Evolutionary conservation across 257 asterid species (phyloP).

Genomic region (Ocimum tenuiflorum): DNA sequence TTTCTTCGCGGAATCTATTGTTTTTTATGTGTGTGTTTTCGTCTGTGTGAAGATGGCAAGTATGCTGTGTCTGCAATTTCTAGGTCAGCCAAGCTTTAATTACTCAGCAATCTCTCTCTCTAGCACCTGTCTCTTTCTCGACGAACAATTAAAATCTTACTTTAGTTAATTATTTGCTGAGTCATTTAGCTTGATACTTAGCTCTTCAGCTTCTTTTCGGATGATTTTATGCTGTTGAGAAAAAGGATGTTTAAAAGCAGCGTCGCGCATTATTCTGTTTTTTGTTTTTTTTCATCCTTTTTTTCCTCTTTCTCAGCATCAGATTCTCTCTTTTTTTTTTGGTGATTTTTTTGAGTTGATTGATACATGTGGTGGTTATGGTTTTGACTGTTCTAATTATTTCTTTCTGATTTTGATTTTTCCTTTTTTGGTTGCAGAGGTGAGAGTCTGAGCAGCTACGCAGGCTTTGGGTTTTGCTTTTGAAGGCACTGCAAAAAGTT

Average conservation of each 20-base stretch:
- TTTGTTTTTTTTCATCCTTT: neutral
- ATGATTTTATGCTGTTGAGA: neutral
- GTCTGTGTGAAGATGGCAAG: constrained; percentile 23
- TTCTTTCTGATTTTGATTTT: neutral
- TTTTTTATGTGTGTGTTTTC: constrained; percentile 23
- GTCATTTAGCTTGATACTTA: neutral
- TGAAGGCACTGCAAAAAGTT: constrained; percentile 35
- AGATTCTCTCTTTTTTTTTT: constrained; percentile 21
- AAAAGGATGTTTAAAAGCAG: constrained; percentile 3
- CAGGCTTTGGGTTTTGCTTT: constrained; percentile 36
- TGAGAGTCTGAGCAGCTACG: constrained; percentile 25
- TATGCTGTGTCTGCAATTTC: constrained; percentile 28
- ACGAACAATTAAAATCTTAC: constrained; percentile 6
- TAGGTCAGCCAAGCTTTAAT: constrained; percentile 30
- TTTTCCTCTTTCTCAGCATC: constrained; percentile 24
- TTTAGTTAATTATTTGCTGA: neutral
- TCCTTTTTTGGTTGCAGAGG: constrained; percentile 24
- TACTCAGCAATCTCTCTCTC: constrained; percentile 14
- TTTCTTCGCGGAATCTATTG: neutral
- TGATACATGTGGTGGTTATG: constrained; percentile 22
- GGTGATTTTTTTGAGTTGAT: neutral
- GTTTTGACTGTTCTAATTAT: constrained; percentile 12
- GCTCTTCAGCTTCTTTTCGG: too few relatives aligned
- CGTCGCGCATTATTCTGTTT: neutral
- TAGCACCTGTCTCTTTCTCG: constrained; percentile 26